Evolutionary conservation across 257 asterid genomes (phyloP).

Genomic region (Avicennia marina): DNA sequence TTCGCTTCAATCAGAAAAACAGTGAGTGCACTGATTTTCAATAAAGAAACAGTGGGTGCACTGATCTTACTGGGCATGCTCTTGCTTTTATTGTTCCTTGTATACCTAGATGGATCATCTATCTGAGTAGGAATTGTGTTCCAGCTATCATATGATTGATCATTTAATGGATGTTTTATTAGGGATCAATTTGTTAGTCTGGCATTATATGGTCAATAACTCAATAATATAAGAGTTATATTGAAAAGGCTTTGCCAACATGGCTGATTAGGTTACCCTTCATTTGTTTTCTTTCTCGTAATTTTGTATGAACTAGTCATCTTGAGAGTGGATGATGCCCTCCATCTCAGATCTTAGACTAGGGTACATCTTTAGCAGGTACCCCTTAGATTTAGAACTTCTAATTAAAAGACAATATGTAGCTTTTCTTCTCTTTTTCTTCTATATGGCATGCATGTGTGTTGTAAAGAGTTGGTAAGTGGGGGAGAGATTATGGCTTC

Average conservation of each 20-base stretch:
- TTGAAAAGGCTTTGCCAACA: not conserved
- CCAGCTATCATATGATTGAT: not conserved
- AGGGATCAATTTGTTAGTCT: not conserved
- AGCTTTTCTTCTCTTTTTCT: not conserved
- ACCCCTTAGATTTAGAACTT: not conserved
- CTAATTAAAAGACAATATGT: too few relatives aligned
- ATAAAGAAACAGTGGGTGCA: too few relatives aligned
- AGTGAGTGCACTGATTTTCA: too few relatives aligned
- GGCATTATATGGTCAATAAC: not conserved
- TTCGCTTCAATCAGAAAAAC: too few relatives aligned
- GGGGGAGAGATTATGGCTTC: not conserved
- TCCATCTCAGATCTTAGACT: not conserved
- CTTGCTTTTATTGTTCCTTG: constrained; percentile 5
- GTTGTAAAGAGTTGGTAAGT: not conserved
- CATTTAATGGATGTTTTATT: not conserved
- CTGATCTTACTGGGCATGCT: not conserved
- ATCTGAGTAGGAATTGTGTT: not conserved
- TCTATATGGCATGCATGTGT: too few relatives aligned
- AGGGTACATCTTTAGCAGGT: too few relatives aligned
- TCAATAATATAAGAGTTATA: not conserved
- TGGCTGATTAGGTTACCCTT: not conserved
- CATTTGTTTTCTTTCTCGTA: not conserved
- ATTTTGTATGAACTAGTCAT: too few relatives aligned
- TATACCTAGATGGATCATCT: constrained; percentile 4
- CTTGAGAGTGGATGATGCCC: not conserved